phyloP scores from a whole-genome alignment of 345 rosid genomes.

The Firmiana major region DNA sequence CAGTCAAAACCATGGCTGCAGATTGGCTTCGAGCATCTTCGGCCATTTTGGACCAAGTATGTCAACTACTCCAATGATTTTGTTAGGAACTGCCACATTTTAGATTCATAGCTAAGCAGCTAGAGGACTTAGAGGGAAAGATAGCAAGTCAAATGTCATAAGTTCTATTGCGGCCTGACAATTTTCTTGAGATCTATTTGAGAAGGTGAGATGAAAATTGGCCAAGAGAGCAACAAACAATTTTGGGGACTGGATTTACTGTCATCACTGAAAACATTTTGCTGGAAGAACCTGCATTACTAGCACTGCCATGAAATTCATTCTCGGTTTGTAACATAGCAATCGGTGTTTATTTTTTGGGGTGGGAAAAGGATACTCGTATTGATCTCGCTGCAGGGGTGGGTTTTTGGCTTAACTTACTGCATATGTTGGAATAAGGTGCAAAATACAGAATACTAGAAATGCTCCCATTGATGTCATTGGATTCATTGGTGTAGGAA shows the following conservation, averaged over 20 bases:
- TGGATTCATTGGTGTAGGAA: constrained; percentile 27
- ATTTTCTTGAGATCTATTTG: constrained; percentile 22
- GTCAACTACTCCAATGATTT: constrained; percentile 90
- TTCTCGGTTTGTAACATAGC: constrained; percentile 47
- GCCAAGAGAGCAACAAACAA: constrained; percentile 15
- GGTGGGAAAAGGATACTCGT: constrained; percentile 30
- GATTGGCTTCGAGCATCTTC: constrained; percentile 93
- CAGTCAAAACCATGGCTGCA: constrained; percentile 97
- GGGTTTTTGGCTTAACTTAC: constrained; percentile 28
- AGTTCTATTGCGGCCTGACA: constrained; percentile 20
- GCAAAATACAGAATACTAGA: constrained; percentile 16
- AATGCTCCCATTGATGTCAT: constrained; percentile 16
- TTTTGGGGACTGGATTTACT: constrained; percentile 22
- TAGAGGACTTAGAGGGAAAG: constrained; percentile 32
- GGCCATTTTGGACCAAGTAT: constrained; percentile 95
- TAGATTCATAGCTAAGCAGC: constrained; percentile 58
- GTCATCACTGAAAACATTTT: constrained; percentile 15
- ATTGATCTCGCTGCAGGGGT: constrained; percentile 32
- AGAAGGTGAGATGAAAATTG: constrained; percentile 28
- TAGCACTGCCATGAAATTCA: constrained; percentile 32
- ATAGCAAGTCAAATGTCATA: constrained; percentile 24
- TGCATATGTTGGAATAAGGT: constrained; percentile 31
- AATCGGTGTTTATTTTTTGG: constrained; percentile 32
- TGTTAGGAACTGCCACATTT: constrained; percentile 84
- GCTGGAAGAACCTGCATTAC: constrained; percentile 26